A percentile compares a stretch with the other conserved stretches of the same genome.
These are phyloP conservation scores for Enterospora canceri DNA, from an alignment of 371 early-diverging fungal species.

Conservation along the genomic window DNA sequence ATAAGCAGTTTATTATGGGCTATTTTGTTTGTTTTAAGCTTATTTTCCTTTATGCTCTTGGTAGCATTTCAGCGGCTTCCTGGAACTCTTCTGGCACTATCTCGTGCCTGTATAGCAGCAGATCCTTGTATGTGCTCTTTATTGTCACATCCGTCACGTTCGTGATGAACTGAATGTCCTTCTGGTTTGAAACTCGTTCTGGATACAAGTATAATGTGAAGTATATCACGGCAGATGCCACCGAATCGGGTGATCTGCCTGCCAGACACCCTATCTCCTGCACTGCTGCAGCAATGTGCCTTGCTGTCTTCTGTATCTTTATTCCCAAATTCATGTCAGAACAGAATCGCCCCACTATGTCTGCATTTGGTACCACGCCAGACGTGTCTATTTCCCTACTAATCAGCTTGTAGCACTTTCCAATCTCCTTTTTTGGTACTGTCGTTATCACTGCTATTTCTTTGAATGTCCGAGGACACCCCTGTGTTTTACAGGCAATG, in stretches of 20 bases:
- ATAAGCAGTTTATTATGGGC: conserved; percentile 46
- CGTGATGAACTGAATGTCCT: conserved; percentile 54
- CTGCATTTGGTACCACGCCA: conserved; percentile 55
- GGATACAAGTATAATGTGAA: conserved; percentile 54
- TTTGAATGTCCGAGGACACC: conserved; percentile 81
- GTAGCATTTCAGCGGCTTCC: conserved; percentile 35
- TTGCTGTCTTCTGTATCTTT: conserved; percentile 53
- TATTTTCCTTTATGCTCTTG: neutral
- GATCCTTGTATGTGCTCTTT: conserved; percentile 58
- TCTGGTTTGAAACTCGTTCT: conserved; percentile 47
- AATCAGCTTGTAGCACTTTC: conserved; percentile 56
- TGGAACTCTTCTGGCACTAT: conserved; percentile 50
- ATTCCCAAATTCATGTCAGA: conserved; percentile 55
- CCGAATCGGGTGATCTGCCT: conserved; percentile 57
- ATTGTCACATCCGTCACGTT: conserved; percentile 58
- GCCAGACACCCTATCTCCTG: conserved; percentile 51
- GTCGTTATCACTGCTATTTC: conserved; percentile 82
- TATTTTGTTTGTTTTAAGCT: no score
- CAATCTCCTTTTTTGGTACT: conserved; percentile 60
- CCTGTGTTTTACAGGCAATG: conserved; percentile 79
- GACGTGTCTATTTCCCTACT: conserved; percentile 54
- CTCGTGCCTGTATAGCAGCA: conserved; percentile 48
- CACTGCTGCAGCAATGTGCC: conserved; percentile 41
- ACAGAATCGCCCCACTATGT: conserved; percentile 59
- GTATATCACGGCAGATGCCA: conserved; percentile 58